Evolutionary conservation across 257 asterid species (phyloP).

Genomic region (Penstemon barbatus): DNA sequence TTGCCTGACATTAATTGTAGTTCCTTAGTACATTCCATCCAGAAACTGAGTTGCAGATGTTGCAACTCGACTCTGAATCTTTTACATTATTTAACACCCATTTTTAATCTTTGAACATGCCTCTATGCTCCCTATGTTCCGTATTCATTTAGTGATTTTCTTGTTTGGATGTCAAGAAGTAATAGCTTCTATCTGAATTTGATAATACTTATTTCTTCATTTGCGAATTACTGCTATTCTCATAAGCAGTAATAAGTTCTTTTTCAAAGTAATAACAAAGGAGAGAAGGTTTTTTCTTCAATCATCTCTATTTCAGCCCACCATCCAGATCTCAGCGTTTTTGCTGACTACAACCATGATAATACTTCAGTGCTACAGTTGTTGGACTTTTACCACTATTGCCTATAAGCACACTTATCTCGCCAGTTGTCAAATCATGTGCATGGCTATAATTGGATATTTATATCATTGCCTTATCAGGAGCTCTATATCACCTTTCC

Average conservation of each 20-base stretch:
- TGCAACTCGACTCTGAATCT: not conserved
- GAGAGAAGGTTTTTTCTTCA: no score
- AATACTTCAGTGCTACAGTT: no score
- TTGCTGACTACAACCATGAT: no score
- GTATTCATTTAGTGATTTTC: not conserved
- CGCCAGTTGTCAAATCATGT: no score
- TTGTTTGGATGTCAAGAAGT: not conserved
- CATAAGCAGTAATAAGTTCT: not conserved
- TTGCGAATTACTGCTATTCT: not conserved
- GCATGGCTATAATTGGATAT: no score
- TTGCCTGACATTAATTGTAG: not conserved
- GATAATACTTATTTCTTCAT: not conserved
- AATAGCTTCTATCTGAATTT: not conserved
- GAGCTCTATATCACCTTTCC: no score
- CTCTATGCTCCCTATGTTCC: not conserved
- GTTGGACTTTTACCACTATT: no score
- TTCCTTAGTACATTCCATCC: not conserved
- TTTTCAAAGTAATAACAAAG: not conserved
- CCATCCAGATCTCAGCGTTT: no score
- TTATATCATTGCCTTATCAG: no score
- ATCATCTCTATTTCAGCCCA: no score
- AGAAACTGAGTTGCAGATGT: conserved; percentile 1
- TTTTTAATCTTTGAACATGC: not conserved
- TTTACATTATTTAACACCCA: not conserved
- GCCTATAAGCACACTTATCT: no score